Evolutionary conservation across 2,329 filamentous ascomycete species (phyloP), one percentile per base, ranked within the genome.

Genomic region (Microthyrium microscopicum): DNA sequence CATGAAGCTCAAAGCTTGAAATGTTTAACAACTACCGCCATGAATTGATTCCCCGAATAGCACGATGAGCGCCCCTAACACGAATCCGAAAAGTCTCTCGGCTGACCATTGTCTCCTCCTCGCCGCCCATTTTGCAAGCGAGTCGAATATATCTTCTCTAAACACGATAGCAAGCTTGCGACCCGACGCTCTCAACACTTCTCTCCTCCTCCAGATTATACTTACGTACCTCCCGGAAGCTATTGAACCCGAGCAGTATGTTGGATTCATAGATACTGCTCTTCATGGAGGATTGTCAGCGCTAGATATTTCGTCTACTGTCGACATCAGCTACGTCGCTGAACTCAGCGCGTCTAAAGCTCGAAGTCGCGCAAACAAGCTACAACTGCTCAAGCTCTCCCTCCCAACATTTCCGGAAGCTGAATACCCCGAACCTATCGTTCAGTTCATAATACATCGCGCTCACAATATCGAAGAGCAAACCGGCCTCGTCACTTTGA

Each of bases 161-260:
- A 63, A 67, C 36, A 61, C 60, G 34, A 60, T 89, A 40, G 64
- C 70, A 33, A 60, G 66, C 16, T 58, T 62, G 25, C 59, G 78
- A 43, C 54, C 56, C 34, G 58, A 66, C 35, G 62, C 74, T 24
- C 60, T 89, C 35, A 62, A 66, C 19, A 64, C 68, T 28, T 70
- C 78, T 36, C 57, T 83, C 11, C 50, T 81, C 17, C 61, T 89
- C 37, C 73, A 77, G 28, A 73, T 89, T 34, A 56, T 91, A 16
- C 64, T 91, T 29, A 81, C 76, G 15, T 81, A 77, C 48, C 63
- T 91, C 1, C 82, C 83, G 18, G 80, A 87, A 52, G 75, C 68
- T 27, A 48, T 72, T 4, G 67, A 68, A 4, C 72, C 81, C 4
- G 55, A 54, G n/a, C 50, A 60, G 29, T 85, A 85, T 48, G 58